phyloP scores from a whole-genome alignment of 257 asterid species.

The Nicotiana benthamiana region DNA sequence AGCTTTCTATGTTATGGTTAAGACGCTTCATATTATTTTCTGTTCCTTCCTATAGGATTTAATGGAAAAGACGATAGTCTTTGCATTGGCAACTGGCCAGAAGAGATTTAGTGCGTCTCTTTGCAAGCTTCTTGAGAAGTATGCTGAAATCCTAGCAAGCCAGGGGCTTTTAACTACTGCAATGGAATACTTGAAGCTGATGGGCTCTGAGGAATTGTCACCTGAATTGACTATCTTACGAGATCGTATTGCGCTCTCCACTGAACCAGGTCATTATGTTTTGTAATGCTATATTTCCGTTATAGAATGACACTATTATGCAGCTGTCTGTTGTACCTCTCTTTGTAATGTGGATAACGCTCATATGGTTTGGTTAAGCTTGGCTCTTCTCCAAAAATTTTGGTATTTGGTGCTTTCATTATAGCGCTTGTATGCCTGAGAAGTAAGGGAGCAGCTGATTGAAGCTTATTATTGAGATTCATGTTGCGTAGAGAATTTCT shows the following conservation, averaged over 20 bases:
- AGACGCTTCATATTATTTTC: constrained; percentile 12
- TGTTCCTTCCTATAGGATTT: constrained; percentile 49
- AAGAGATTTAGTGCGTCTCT: constrained; percentile 76
- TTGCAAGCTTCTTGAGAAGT: constrained; percentile 86
- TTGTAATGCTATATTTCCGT: neutral
- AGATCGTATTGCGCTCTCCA: constrained; percentile 76
- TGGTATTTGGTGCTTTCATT: neutral
- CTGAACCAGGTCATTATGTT: constrained; percentile 54
- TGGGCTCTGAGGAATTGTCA: constrained; percentile 83
- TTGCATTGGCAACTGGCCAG: constrained; percentile 91
- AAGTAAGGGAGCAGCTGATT: neutral
- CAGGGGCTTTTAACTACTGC: constrained; percentile 94
- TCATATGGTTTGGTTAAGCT: neutral
- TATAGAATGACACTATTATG: neutral
- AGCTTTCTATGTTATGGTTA: constrained; percentile 1
- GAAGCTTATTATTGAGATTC: neutral
- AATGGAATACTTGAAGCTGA: constrained; percentile 82
- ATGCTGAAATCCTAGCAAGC: constrained; percentile 94
- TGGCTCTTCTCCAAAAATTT: neutral
- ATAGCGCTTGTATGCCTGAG: neutral
- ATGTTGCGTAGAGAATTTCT: neutral
- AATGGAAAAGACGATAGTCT: constrained; percentile 91
- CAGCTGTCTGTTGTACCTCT: neutral
- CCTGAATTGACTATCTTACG: constrained; percentile 75
- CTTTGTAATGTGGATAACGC: neutral